phyloP scores from a whole-genome alignment of 1,284 basidiomycete genomes.

The Cutaneotrichosporon mucoides region DNA sequence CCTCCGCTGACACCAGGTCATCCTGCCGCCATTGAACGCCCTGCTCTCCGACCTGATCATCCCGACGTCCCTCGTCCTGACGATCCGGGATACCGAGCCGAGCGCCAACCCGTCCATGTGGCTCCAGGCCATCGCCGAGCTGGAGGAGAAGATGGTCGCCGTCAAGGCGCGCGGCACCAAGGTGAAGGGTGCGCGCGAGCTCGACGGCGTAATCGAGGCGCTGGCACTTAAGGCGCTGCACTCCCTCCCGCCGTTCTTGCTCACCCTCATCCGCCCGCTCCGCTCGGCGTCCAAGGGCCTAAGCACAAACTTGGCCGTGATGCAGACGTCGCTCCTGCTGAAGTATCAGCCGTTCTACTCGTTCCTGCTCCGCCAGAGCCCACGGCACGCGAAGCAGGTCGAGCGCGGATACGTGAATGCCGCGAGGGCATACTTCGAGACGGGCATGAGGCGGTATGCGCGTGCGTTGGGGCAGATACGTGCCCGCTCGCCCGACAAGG shows the following conservation, averaged over 20 bases:
- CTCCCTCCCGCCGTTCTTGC: conserved; percentile 83
- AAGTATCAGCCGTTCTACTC: conserved; percentile 79
- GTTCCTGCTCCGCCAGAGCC: conserved; percentile 79
- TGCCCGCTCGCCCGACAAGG: conserved; percentile 52
- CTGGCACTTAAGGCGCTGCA: conserved; percentile 79
- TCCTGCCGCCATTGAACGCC: conserved; percentile 78
- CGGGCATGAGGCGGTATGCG: conserved; percentile 85
- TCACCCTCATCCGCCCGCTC: conserved; percentile 75
- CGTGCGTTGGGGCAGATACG: conserved; percentile 74
- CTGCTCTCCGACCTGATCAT: conserved; percentile 77
- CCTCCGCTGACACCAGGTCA: no score
- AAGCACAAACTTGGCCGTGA: conserved; percentile 85
- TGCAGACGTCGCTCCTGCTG: conserved; percentile 82
- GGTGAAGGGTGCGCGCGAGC: conserved; percentile 77
- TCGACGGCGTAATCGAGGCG: conserved; percentile 76
- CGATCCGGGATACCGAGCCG: conserved; percentile 78
- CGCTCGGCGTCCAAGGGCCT: conserved; percentile 60
- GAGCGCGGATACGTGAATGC: conserved; percentile 81
- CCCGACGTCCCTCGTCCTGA: conserved; percentile 72
- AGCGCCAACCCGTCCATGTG: conserved; percentile 63
- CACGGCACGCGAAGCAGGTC: conserved; percentile 78
- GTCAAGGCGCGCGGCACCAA: conserved; percentile 60
- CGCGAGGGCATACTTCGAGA: conserved; percentile 93
- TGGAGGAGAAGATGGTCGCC: conserved; percentile 70
- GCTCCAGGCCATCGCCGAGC: conserved; percentile 71